These are phyloP conservation scores for Trichoderma atrobrunneum DNA, from an alignment of 2,329 filamentous ascomycete genomes.

Conservation along the genomic window DNA sequence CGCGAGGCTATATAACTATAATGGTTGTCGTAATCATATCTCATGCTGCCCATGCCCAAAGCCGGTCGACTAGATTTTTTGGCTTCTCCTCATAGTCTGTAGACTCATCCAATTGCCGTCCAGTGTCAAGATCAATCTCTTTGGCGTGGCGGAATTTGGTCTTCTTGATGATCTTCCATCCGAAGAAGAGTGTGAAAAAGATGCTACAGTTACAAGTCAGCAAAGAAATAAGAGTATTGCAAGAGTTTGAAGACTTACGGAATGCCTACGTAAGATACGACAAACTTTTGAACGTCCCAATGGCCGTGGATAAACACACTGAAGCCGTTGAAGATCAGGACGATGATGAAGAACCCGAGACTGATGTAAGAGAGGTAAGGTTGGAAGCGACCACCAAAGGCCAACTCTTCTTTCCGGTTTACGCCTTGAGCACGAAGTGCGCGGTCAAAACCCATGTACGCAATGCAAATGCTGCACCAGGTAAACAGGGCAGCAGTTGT, in stretches of 20 bases:
- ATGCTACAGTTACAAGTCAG: constrained; percentile 34
- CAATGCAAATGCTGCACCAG: constrained; percentile 47
- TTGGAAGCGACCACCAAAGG: constrained; percentile 49
- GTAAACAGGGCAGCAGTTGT: constrained; percentile 46
- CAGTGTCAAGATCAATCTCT: not conserved
- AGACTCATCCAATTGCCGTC: not conserved
- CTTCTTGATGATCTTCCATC: constrained; percentile 56
- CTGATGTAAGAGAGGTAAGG: constrained; percentile 53
- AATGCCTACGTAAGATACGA: not conserved
- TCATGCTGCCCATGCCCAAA: constrained; percentile 10
- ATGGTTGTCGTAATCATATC: not conserved
- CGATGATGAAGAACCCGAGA: constrained; percentile 44
- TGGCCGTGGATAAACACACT: constrained; percentile 47
- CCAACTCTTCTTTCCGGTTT: constrained; percentile 31
- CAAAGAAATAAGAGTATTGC: not conserved
- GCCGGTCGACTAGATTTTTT: not conserved
- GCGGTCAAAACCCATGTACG: constrained; percentile 46
- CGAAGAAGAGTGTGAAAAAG: constrained; percentile 54
- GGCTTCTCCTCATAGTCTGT: not conserved
- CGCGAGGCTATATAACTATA: not conserved
- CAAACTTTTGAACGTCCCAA: not conserved
- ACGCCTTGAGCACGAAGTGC: constrained; percentile 24
- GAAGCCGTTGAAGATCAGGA: constrained; percentile 57
- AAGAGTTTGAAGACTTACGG: not conserved
- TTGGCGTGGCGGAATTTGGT: not conserved